phyloP scores from a whole-genome alignment of 805 yeast genomes.

The Yamadazyma insecticola region DNA sequence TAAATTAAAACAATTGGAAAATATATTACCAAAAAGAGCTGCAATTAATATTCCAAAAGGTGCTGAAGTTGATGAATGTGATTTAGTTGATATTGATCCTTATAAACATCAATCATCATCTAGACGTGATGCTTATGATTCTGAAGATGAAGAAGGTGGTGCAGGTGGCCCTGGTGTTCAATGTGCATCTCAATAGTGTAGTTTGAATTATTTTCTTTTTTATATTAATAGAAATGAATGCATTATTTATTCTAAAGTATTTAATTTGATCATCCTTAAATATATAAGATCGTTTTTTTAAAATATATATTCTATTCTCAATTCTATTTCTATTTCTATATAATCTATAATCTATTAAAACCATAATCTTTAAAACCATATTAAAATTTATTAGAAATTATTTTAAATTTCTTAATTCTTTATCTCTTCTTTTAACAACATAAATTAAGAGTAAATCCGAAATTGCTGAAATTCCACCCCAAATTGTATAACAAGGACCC shows the following conservation, averaged over 20 bases:
- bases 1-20: constrained; percentile 66
- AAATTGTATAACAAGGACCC: constrained; percentile 78
- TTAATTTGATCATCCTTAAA: no score
- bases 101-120: constrained; percentile 46
- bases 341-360: background rate
- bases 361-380: no score
- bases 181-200: constrained; percentile 82
- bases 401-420: no score
- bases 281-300: background rate
- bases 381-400: no score
- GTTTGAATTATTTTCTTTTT: no score
- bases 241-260: no score
- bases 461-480: constrained; percentile 43
- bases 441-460: constrained; percentile 9
- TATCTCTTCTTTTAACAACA: no score
- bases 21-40: constrained; percentile 74
- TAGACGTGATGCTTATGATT: constrained; percentile 41
- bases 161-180: constrained; percentile 73
- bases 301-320: background rate
- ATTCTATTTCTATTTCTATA: constrained; percentile 1
- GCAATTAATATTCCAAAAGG: constrained; percentile 58
- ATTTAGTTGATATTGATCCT: constrained; percentile 64
- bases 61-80: constrained; percentile 78
- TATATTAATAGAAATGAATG: no score
- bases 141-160: constrained; percentile 44